phyloP scores from a whole-genome alignment of 352 stramenopile genomes.

The Phytophthora fragariaefolia region DNA sequence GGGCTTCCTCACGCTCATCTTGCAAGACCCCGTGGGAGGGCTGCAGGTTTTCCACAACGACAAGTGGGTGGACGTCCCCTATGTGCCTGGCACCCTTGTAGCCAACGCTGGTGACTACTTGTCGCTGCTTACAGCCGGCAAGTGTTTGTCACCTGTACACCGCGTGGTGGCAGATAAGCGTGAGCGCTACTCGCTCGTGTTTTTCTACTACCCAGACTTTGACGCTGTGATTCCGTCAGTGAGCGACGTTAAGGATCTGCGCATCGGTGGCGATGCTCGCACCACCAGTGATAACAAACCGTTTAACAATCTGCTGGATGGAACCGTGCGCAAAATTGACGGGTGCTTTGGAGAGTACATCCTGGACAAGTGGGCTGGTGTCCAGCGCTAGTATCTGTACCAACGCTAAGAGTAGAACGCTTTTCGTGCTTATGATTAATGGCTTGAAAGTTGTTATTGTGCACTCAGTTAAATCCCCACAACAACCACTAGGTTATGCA shows the following conservation, averaged over 20 bases:
- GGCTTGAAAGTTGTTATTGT: too few species aligned
- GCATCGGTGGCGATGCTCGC: slow-evolving; percentile 54
- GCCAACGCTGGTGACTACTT: slow-evolving; percentile 87
- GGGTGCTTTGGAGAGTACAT: slow-evolving; percentile 85
- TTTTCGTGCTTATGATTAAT: too few species aligned
- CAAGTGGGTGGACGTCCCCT: slow-evolving; percentile 79
- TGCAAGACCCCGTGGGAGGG: slow-evolving; percentile 75
- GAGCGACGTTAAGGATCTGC: slow-evolving; percentile 26
- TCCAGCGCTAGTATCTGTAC: slow-evolving; percentile 77
- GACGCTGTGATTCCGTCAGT: slow-evolving; percentile 68
- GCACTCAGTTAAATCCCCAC: too few species aligned
- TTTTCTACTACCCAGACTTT: slow-evolving; percentile 89
- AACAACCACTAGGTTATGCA: too few species aligned
- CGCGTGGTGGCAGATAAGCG: slow-evolving; percentile 73
- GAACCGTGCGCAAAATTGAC: slow-evolving; percentile 58
- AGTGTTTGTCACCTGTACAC: slow-evolving; percentile 76
- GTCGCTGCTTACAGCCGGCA: slow-evolving; percentile 70
- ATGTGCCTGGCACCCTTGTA: slow-evolving; percentile 73
- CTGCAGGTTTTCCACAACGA: slow-evolving; percentile 76
- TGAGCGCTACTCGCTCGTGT: slow-evolving; percentile 85
- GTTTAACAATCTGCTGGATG: slow-evolving; percentile 83
- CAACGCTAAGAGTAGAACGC: too few species aligned
- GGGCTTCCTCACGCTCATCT: slow-evolving; percentile 86
- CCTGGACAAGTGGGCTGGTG: slow-evolving; percentile 80
- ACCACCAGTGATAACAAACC: slow-evolving; percentile 30